Evolutionary conservation across 2,329 filamentous ascomycete species (phyloP), one percentile per base, ranked within the genome.

Genomic region (Alternaria sp.): DNA sequence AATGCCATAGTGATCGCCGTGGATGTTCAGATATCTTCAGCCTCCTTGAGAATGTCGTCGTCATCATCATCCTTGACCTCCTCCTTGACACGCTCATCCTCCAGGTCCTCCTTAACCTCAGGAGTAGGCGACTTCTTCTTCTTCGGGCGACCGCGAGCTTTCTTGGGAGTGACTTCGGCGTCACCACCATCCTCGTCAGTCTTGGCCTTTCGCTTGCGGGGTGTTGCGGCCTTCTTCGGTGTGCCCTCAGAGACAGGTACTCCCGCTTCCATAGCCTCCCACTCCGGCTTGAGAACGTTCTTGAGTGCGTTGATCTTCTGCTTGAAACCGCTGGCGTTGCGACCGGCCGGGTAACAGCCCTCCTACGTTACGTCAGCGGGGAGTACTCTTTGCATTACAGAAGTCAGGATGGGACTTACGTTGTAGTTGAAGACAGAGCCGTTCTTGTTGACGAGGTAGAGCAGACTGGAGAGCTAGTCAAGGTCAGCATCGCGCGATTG

Each of bases 141-240:
- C n/a, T 26, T 26, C 2, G 56, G 9, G 1, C 55, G 32, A 1
- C 56, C 32, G 3, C 52, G 61, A 12, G 23, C 17, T 49, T 67
- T 67, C 59, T 64, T 65, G 8, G 59, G 55, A 13, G 49, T 63
- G 1, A 17, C 15, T n/a, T 61, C 53, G 3, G 7, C 56, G 10
- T 32, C 53, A 4, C 11, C n/a, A 13, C 28, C 66, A n/a, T 51
- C 66, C 2, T 45, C 58, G 5, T 64, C 61, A 4, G 26, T 40
- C 52, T 66, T 65, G n/a, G 36, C 36, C 60, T 70, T 72, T 19
- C 72, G 69, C 70, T 76, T 77, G 3, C 67, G 63, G 0, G 68
- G 54, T 0, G 63, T 67, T 1, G 26, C 51, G 1, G 59, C 17
- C 32, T 69, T 63, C 43, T 65, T 63, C 15, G 49, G 25, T 12